Evolutionary conservation across 306 rosid genomes (phyloP).

Genomic region (Vigna mungo): DNA sequence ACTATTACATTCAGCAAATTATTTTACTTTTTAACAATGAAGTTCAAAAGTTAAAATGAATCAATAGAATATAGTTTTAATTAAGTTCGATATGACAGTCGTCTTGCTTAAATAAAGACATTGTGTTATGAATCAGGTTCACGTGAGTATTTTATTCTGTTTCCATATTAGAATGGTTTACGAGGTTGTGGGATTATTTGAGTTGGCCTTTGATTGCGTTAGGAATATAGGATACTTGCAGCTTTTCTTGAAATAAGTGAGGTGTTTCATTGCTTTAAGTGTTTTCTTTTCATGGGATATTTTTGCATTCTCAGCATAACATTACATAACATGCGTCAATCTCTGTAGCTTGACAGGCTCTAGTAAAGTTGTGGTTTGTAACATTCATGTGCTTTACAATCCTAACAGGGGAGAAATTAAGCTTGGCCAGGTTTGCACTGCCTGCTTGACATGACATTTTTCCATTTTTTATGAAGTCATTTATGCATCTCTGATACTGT

Average conservation of each 20-base stretch:
- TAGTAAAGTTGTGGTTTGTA: conserved; percentile 78
- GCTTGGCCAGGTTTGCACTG: conserved; percentile 87
- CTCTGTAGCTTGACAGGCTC: conserved; percentile 65
- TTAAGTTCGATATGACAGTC: conserved; percentile 1
- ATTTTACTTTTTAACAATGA: neutral
- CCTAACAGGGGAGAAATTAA: conserved; percentile 93
- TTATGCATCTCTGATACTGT: conserved; percentile 3
- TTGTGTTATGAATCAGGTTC: neutral
- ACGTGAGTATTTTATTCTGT: neutral
- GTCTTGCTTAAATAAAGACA: conserved; percentile 2
- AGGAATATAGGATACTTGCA: conserved; percentile 16
- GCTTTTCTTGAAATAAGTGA: conserved; percentile 22
- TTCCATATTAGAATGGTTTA: conserved; percentile 8
- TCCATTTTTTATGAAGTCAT: conserved; percentile 11
- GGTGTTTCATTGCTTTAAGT: conserved; percentile 22
- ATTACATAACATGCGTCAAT: conserved; percentile 43
- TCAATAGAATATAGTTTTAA: neutral
- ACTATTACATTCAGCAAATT: neutral
- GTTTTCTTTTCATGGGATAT: conserved; percentile 15
- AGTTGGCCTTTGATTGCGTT: conserved; percentile 14
- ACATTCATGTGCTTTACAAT: conserved; percentile 91
- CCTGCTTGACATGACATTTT: conserved; percentile 28
- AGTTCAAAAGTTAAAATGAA: neutral
- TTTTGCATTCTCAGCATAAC: conserved; percentile 37
- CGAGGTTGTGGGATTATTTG: neutral